Conservation (phyloP, 306 rosid species). For the Argentina anserina region DNA sequence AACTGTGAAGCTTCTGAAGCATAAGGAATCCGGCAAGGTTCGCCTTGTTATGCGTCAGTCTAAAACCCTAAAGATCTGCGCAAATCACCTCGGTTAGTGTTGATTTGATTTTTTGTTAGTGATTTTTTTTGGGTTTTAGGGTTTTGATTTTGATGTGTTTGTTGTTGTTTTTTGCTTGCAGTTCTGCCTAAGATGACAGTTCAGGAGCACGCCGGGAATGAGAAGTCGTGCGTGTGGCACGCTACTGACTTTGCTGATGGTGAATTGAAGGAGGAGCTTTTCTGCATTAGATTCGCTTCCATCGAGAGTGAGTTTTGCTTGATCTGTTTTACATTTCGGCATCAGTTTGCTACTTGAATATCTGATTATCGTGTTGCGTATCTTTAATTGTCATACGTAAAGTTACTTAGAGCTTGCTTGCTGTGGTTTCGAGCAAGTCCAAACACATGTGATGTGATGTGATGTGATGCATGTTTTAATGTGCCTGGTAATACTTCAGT, state of each 20-base stretch:
- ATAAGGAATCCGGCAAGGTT: slow-evolving; percentile 59
- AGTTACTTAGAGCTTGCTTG: background rate
- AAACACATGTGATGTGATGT: too few relatives aligned
- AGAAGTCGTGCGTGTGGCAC: slow-evolving; percentile 95
- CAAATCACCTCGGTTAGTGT: slow-evolving; percentile 72
- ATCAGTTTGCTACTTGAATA: background rate
- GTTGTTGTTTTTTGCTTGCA: slow-evolving; percentile 16
- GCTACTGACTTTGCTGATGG: slow-evolving; percentile 94
- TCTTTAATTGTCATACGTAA: background rate
- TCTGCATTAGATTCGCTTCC: slow-evolving; percentile 90
- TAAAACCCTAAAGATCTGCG: slow-evolving; percentile 87
- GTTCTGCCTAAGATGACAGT: slow-evolving; percentile 73
- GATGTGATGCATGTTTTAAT: too few relatives aligned
- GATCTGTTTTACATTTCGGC: background rate
- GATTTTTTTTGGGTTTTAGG: background rate
- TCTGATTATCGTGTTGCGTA: background rate
- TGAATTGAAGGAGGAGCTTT: slow-evolving; percentile 90
- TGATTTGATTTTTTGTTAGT: background rate
- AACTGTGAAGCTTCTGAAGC: slow-evolving; percentile 71
- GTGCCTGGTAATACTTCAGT: background rate
- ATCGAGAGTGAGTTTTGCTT: slow-evolving; percentile 68
- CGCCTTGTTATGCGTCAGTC: slow-evolving; percentile 91
- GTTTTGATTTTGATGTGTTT: background rate
- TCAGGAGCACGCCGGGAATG: slow-evolving; percentile 95
- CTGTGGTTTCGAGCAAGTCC: too few relatives aligned